Evolutionary conservation across 768 basidiomycete genomes (phyloP), one percentile per base, ranked within the genome.

Genomic region (Collybia nuda): DNA sequence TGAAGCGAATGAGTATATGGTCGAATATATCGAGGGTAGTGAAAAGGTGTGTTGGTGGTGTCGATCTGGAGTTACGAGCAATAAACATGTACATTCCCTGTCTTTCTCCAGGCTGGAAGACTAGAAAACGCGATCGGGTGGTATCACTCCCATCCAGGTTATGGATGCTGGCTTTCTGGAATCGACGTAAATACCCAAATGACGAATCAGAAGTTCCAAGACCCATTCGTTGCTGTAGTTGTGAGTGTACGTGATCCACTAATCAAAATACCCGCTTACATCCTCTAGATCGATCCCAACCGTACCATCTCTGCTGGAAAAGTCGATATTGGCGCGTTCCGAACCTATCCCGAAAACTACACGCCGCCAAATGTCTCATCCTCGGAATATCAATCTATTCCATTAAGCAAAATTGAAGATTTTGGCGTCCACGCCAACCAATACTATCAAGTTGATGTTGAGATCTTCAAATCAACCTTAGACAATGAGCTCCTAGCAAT

Each of bases 131-230:
- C 85, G 6, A 90, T 95, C 56, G 93, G 93, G n/a, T 96, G 93
- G 93, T 97, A 97, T 66, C 93, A 97, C 67, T 96, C 93, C 14
- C 97, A 99, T 73, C 97, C 97, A 5, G 97, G 97, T 12, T 99
- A 98, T 64, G 97, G 97, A 15, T 99, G 97, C 68, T 99, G 97
- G 97, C 73, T 99, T 7, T 98, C 95, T 11, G 97, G 97, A 21
- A 98, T 99, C 70, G 97, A 99, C 62, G 97, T 98, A 51, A 91
- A 89, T 65, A 99, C 97, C 0, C 97, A 99, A 64, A 80, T 90
- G 73, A 93, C 84, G 61, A 95, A 98, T 66, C 96, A 99, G 62
- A 88, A 87, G 62, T 94, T 83, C 73, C 89, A 90, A 67, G 96
- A 99, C 68, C 96, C 96, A 2, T 99, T 98, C 64, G 85, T 98